phyloP scores from a whole-genome alignment of 352 stramenopile genomes.

The Globisporangium parvum region DNA sequence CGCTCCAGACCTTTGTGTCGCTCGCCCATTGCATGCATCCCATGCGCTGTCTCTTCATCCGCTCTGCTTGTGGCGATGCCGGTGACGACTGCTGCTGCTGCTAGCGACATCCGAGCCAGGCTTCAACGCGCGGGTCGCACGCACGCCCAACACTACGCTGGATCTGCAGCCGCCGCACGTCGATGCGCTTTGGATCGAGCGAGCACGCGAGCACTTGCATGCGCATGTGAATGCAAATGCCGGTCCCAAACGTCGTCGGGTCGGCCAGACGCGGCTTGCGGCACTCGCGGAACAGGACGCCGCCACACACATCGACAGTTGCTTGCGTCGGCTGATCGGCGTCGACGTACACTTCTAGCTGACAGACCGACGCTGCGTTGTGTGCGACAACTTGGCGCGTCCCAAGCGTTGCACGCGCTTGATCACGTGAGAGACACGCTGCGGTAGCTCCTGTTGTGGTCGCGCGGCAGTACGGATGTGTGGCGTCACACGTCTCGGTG shows the following conservation, averaged over 20 bases:
- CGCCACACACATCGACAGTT: background rate
- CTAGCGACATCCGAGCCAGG: no score
- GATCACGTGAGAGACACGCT: no score
- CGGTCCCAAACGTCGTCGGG: background rate
- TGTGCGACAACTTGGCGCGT: background rate
- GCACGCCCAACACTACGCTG: no score
- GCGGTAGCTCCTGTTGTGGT: no score
- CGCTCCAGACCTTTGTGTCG: no score
- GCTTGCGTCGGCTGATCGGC: background rate
- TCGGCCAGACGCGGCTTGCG: background rate
- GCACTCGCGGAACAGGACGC: background rate
- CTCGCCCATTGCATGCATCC: no score
- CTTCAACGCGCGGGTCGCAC: no score
- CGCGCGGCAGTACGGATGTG: background rate
- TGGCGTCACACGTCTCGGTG: background rate
- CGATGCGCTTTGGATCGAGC: no score
- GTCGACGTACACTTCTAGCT: background rate
- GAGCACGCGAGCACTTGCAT: background rate
- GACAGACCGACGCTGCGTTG: background rate
- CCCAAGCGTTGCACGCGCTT: background rate
- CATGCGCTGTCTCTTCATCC: no score
- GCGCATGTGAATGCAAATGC: background rate
- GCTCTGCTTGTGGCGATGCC: no score
- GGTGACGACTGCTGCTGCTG: no score
- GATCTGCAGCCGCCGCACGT: no score